Base-by-base conservation (phyloP, 2,329 filamentous ascomycete species). In the Scopulariopsis brevicaulis region DNA sequence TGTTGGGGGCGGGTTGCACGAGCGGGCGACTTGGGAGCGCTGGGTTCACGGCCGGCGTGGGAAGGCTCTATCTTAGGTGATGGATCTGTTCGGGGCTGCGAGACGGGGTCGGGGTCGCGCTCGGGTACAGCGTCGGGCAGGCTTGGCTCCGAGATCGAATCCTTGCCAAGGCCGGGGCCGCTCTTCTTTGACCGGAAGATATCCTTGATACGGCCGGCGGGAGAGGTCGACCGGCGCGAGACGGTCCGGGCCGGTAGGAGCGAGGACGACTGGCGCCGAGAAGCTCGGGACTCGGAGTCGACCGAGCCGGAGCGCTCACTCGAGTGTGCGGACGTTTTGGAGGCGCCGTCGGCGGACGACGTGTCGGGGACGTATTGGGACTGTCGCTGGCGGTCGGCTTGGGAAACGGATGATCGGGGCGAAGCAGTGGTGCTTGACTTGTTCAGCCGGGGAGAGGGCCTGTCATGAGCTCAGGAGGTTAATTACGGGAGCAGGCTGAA, bases 121-220 rank as follows among this genome's bases (percentile, higher is more conserved):
- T 50, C 22, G 5, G 46, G 22, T 22, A 24, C 46, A 22, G 37
- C 28, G 57, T 40, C 64, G 62, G 58, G 62, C 60, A 34, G 59
- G 46, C 8, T 34, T 63, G 57, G 64, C 58, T 72, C 71, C 35
- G 69, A 71, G 37, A 66, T 71, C 35, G 74, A 74, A 62, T 73
- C 71, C 61, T 72, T 75, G 28, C 70, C 65, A 10, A 62, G 54
- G 35, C 57, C 61, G n/a, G 61, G 18, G 32, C 37, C 60, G 61
- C 65, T 72, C 66, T 77, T 83, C 65, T 80, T 84, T 52, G 77
- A 74, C 59, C 74, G 81, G 65, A 94, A 90, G 14, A 86, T 87
- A 66, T 86, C 84, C 68, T 82, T 87, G 61, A 93, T 75, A 66
- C 85, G 89, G 65, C 84, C 82, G 56, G 81, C 83, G 12, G 88